Conservation (phyloP, 1,284 basidiomycete species). For the Ustilago curta region DNA sequence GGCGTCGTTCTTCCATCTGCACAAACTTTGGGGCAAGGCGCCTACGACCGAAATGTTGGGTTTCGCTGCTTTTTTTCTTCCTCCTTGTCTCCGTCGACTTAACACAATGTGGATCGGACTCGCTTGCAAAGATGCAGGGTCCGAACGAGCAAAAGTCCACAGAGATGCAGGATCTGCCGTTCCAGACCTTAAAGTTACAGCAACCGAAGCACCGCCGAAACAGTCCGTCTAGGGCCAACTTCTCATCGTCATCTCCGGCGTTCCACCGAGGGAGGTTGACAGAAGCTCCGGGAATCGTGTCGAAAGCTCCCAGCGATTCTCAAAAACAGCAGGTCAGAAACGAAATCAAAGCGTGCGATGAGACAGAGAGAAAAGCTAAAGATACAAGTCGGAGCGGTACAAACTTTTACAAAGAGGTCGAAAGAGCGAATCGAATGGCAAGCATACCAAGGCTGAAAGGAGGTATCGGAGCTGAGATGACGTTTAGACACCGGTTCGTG, state of each 20-base stretch:
- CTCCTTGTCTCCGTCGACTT: background rate
- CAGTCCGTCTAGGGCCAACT: background rate
- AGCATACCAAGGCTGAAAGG: background rate
- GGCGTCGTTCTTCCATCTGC: background rate
- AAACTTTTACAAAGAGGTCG: conserved; percentile 28
- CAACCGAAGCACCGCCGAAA: background rate
- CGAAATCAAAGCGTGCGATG: conserved; percentile 10
- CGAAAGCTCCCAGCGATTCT: too few relatives aligned
- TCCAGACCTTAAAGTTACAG: too few relatives aligned
- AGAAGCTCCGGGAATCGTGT: too few relatives aligned
- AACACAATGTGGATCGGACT: too few relatives aligned
- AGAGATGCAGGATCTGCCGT: background rate
- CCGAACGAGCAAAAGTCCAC: background rate
- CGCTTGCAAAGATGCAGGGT: conserved; percentile 1
- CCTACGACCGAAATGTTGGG: conserved; percentile 20
- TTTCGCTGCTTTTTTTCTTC: background rate
- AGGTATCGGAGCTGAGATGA: background rate
- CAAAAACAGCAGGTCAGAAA: background rate
- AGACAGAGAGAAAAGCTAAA: conserved; percentile 5
- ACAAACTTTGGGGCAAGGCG: conserved; percentile 33
- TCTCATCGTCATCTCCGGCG: conserved; percentile 24
- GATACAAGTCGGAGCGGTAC: conserved; percentile 28
- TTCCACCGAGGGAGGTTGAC: conserved; percentile 21
- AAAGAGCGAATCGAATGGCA: background rate
- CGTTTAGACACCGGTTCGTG: conserved; percentile 64